These are phyloP conservation scores for Kluyveromyces sp. DNA, from an alignment of 1,139 yeast species.

Conservation along the genomic window DNA sequence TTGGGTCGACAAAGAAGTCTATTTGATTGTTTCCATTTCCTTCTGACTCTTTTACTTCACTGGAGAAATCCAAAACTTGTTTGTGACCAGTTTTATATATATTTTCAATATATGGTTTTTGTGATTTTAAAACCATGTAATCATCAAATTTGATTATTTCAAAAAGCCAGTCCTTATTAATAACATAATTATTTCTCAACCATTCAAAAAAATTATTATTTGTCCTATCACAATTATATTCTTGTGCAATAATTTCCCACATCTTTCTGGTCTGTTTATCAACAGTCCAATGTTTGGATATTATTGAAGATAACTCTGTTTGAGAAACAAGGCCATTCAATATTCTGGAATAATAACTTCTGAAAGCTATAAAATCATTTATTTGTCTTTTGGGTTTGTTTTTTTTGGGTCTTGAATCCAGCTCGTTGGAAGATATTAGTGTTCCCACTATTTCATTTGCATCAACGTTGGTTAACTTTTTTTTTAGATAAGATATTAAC, in stretches of 20 bases:
- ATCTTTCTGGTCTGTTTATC: slow-evolving; percentile 5
- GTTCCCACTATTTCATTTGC: neutral
- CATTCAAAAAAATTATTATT: slow-evolving; percentile 4
- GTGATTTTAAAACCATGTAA: neutral
- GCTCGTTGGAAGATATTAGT: neutral
- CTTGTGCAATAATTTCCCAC: slow-evolving; percentile 10
- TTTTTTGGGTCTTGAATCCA: neutral
- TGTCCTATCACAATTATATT: slow-evolving; percentile 7
- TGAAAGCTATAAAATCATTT: slow-evolving; percentile 18
- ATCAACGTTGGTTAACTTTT: neutral
- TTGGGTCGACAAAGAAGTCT: neutral
- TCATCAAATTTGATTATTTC: neutral
- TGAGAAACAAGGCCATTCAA: slow-evolving; percentile 6
- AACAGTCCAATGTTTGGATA: slow-evolving; percentile 7
- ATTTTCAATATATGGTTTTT: slow-evolving; percentile 8
- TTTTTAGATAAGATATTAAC: neutral
- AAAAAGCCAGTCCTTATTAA: neutral
- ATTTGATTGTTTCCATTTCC: neutral
- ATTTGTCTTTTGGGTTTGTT: slow-evolving; percentile 4
- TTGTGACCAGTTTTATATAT: neutral
- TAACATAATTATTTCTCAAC: slow-evolving; percentile 5
- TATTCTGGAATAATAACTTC: slow-evolving; percentile 17
- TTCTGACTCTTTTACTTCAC: neutral
- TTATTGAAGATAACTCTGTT: slow-evolving; percentile 5
- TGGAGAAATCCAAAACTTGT: neutral